phyloP scores from a whole-genome alignment of 495 filamentous ascomycete species.

The Jackrogersella minutella region DNA sequence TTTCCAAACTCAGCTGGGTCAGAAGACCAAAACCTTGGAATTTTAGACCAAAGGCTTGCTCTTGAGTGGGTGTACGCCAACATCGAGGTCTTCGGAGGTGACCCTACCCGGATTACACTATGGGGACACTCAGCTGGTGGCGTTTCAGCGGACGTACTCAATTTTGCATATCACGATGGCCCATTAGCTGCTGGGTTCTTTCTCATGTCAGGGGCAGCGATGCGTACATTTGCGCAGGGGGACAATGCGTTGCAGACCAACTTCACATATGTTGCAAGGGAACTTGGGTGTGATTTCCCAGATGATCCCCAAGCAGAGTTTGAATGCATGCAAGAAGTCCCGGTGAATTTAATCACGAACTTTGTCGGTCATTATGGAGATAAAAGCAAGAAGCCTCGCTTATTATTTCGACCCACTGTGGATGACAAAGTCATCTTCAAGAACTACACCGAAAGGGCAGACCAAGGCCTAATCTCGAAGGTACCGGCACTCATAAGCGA shows the following conservation, averaged over 20 bases:
- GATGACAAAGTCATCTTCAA: conserved; percentile 54
- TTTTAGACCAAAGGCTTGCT: conserved; percentile 65
- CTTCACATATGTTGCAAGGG: conserved; percentile 55
- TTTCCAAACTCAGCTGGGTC: conserved; percentile 60
- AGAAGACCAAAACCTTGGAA: conserved; percentile 55
- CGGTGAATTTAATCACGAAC: conserved; percentile 49
- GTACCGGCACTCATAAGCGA: conserved; percentile 52
- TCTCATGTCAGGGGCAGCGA: conserved; percentile 55
- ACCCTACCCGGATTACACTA: conserved; percentile 64
- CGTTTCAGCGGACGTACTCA: conserved; percentile 51
- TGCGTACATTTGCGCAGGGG: conserved; percentile 42
- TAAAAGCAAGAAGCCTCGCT: conserved; percentile 41
- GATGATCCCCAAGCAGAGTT: conserved; percentile 49
- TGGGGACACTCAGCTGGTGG: conserved; percentile 62
- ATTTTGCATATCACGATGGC: conserved; percentile 56
- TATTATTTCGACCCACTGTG: conserved; percentile 52
- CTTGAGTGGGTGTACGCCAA: conserved; percentile 76
- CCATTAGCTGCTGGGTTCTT: conserved; percentile 57
- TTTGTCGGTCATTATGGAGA: conserved; percentile 52
- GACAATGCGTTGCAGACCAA: conserved; percentile 49
- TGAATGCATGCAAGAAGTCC: conserved; percentile 54
- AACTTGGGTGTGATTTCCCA: conserved; percentile 50
- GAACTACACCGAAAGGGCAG: conserved; percentile 52
- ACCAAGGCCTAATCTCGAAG: conserved; percentile 33
- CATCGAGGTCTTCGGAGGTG: conserved; percentile 74